Evolutionary conservation across 2,329 filamentous ascomycete species (phyloP).

Genomic region (Claviceps africana): DNA sequence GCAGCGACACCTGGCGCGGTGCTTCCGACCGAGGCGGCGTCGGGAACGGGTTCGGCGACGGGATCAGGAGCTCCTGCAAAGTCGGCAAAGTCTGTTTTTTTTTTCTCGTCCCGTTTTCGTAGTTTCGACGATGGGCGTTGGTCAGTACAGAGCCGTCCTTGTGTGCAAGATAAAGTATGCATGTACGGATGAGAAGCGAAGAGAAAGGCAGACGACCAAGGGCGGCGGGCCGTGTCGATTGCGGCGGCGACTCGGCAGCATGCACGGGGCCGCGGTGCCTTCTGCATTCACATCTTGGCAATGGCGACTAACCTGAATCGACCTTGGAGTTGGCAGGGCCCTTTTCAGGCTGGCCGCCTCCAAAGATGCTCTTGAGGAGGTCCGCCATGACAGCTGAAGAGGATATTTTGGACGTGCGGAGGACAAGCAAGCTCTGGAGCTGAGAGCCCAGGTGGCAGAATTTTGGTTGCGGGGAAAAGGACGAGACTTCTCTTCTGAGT

Average conservation of each 20-base stretch:
- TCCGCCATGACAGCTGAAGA: conserved; percentile 35
- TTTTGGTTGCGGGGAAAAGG: conserved; percentile 2
- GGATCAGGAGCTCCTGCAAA: conserved; percentile 70
- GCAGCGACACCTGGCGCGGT: conserved; percentile 31
- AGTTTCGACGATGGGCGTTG: too few relatives aligned
- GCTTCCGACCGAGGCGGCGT: conserved; percentile 31
- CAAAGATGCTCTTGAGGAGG: conserved; percentile 55
- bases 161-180: not conserved
- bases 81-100: conserved; percentile 80
- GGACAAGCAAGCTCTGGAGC: conserved; percentile 5
- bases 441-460: conserved; percentile 7
- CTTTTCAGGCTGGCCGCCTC: conserved; percentile 42
- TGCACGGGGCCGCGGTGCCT: too few relatives aligned
- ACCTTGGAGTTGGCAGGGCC: conserved; percentile 31
- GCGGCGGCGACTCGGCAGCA: too few relatives aligned
- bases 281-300: too few relatives aligned
- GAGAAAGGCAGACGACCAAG: not conserved
- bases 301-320: conserved; percentile 49
- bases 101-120: too few relatives aligned
- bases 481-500: too few relatives aligned
- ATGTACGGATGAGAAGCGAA: not conserved
- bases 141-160: not conserved
- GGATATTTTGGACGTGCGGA: not conserved
- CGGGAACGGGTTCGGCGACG: conserved; percentile 33
- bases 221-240: not conserved